These are phyloP conservation scores for Trifolium dubium DNA, from an alignment of 306 rosid species.

Conservation along the genomic window DNA sequence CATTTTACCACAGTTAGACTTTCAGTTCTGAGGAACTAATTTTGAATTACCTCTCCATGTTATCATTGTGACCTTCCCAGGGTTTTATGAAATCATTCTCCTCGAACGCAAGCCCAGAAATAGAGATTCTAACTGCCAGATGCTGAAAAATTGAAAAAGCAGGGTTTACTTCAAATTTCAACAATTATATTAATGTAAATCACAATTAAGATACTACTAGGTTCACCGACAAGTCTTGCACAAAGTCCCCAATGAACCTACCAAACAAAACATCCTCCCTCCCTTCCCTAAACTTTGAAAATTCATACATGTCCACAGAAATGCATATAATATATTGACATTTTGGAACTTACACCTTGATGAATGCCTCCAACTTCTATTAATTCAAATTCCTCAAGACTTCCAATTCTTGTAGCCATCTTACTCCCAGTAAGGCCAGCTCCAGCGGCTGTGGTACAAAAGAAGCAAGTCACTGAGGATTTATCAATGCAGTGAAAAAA, in stretches of 20 bases:
- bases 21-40: conserved; percentile 1
- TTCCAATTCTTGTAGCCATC: conserved; percentile 69
- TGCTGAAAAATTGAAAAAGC: conserved; percentile 55
- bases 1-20: conserved; percentile 27
- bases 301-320: conserved; percentile 3
- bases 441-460: conserved; percentile 57
- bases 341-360: conserved; percentile 61
- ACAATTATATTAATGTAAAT: conserved; percentile 14
- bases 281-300: conserved; percentile 32
- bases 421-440: conserved; percentile 64
- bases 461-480: conserved; percentile 39
- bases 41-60: conserved; percentile 73
- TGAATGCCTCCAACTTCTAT: conserved; percentile 49
- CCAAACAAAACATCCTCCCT: conserved; percentile 15
- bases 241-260: conserved; percentile 16
- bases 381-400: conserved; percentile 68
- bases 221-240: conserved; percentile 36
- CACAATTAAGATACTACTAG: conserved; percentile 21
- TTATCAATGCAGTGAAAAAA: conserved; percentile 20
- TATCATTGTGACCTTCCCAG: conserved; percentile 72
- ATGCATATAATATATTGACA: not conserved
- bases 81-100: conserved; percentile 80
- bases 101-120: conserved; percentile 82
- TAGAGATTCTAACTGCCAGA: conserved; percentile 78
- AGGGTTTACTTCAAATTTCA: conserved; percentile 39